Evolutionary conservation across 257 asterid genomes (phyloP).

Genomic region (Orobanche coerulescens): DNA sequence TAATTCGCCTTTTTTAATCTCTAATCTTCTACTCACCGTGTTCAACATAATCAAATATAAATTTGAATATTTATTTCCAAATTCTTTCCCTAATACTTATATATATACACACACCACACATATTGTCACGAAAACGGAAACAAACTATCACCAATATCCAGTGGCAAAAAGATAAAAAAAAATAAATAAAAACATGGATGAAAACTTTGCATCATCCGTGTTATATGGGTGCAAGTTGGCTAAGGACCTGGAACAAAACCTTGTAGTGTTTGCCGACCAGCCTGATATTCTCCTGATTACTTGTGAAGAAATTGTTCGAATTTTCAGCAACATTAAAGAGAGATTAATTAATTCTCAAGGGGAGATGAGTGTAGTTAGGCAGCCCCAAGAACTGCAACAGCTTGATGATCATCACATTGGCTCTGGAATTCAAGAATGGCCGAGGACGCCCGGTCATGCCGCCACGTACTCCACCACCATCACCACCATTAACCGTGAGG

Average conservation of each 20-base stretch:
- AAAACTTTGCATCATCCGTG: slow-evolving; percentile 28
- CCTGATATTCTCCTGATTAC: slow-evolving; percentile 26
- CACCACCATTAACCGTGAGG: neutral
- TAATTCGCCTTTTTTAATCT: too few relatives aligned
- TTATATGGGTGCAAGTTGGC: slow-evolving; percentile 51
- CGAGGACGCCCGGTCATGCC: slow-evolving; percentile 22
- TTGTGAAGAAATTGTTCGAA: slow-evolving; percentile 50
- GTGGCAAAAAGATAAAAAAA: neutral
- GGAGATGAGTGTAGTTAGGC: slow-evolving; percentile 18
- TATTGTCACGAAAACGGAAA: neutral
- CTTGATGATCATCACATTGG: slow-evolving; percentile 16
- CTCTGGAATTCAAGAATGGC: slow-evolving; percentile 40
- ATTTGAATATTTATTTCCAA: slow-evolving; percentile 36
- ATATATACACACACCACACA: slow-evolving; percentile 16
- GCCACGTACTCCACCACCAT: neutral
- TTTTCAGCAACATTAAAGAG: slow-evolving; percentile 40
- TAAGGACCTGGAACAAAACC: slow-evolving; percentile 41
- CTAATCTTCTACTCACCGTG: slow-evolving; percentile 53
- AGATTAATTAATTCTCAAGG: slow-evolving; percentile 19
- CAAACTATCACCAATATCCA: neutral
- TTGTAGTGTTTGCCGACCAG: slow-evolving; percentile 35
- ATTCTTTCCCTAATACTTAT: neutral
- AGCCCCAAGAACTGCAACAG: slow-evolving; percentile 8
- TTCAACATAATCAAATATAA: slow-evolving; percentile 34
- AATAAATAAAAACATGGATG: slow-evolving; percentile 51